Evolutionary conservation across 2,329 filamentous ascomycete species (phyloP).

Genomic region (Fusarium torreyae): DNA sequence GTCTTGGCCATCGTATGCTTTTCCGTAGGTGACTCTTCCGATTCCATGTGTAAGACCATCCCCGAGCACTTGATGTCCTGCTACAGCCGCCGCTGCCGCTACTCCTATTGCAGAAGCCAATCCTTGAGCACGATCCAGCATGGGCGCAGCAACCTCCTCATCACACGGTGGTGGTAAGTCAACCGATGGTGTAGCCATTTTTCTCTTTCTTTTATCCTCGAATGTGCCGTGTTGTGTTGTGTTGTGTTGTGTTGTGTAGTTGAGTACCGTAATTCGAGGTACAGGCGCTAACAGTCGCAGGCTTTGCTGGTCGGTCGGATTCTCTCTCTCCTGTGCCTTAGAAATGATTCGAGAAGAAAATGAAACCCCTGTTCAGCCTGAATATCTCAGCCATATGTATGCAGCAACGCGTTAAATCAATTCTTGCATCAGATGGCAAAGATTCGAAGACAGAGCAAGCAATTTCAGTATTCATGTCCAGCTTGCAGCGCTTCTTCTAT

Average conservation of each 20-base stretch:
- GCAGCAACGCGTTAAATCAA: conserved; percentile 5
- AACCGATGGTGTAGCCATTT: conserved; percentile 48
- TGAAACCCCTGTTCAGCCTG: neutral
- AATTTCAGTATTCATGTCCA: conserved; percentile 14
- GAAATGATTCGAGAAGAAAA: conserved; percentile 27
- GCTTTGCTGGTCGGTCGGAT: neutral
- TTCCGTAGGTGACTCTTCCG: conserved; percentile 21
- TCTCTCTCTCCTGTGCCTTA: conserved; percentile 2
- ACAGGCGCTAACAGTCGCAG: conserved; percentile 1
- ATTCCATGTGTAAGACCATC: conserved; percentile 33
- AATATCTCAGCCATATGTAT: conserved; percentile 33
- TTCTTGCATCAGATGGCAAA: conserved; percentile 19
- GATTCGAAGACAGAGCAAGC: conserved; percentile 12
- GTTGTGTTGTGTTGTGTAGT: neutral
- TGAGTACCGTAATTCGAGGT: conserved; percentile 4
- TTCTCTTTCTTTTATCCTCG: neutral
- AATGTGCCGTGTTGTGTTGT: neutral
- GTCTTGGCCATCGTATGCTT: conserved; percentile 16
- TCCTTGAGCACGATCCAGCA: conserved; percentile 48
- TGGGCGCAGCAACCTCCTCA: conserved; percentile 43
- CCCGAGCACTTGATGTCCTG: conserved; percentile 30
- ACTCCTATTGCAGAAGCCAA: conserved; percentile 48
- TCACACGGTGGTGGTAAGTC: conserved; percentile 47
- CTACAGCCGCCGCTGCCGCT: conserved; percentile 46
- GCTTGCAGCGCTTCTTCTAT: conserved; percentile 40